Conservation (phyloP, 805 yeast genomes). For the Candida succiphila region DNA sequence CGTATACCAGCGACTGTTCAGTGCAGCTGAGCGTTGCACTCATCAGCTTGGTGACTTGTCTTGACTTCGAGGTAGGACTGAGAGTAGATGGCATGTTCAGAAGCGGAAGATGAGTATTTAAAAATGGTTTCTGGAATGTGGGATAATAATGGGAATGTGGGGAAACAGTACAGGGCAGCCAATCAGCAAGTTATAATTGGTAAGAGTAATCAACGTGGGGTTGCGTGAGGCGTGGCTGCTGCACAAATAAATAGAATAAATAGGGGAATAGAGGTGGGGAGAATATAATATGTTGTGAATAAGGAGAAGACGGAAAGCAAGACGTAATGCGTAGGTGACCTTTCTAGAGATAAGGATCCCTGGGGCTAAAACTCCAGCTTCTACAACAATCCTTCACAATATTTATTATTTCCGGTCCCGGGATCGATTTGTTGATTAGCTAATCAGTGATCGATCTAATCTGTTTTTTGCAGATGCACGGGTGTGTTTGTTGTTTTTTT, state of each 20-base stretch:
- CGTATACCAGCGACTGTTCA: conserved; percentile 30
- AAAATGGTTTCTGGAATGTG: background rate
- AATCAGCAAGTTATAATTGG: background rate
- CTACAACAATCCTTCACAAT: background rate
- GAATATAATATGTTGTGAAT: background rate
- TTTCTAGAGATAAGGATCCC: background rate
- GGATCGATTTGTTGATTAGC: background rate
- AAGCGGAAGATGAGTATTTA: too few relatives aligned
- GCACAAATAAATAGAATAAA: background rate
- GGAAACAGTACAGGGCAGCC: too few relatives aligned
- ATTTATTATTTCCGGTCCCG: background rate
- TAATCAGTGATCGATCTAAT: too few relatives aligned
- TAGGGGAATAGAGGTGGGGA: background rate
- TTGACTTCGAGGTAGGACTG: conserved; percentile 12
- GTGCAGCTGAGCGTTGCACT: conserved; percentile 19
- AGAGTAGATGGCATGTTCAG: conserved; percentile 4
- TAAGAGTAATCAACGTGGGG: background rate
- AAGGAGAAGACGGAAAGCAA: background rate
- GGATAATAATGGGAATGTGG: too few relatives aligned
- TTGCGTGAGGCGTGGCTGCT: too few relatives aligned
- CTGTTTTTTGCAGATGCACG: too few relatives aligned
- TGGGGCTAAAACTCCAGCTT: background rate
- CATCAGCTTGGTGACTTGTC: conserved; percentile 23
- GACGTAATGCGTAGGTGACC: too few relatives aligned
- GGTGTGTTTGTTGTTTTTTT: too few relatives aligned